phyloP scores from a whole-genome alignment of 176 grass and related monocot genomes.

The Thinopyrum elongatum region DNA sequence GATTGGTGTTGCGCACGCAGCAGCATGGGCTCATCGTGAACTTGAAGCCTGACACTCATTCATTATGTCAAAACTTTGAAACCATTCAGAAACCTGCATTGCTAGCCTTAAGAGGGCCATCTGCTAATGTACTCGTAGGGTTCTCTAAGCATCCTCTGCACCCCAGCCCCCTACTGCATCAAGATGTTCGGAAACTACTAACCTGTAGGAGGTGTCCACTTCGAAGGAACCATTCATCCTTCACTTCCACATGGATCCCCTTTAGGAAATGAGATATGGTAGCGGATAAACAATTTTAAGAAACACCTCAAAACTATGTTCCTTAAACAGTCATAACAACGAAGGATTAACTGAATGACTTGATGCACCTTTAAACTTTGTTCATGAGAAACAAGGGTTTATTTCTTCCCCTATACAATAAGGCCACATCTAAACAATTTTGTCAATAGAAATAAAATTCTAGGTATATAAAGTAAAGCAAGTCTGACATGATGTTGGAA shows the following conservation, averaged over 20 bases:
- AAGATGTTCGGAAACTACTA: background rate
- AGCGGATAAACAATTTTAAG: background rate
- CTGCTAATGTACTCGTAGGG: background rate
- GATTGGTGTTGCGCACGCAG: background rate
- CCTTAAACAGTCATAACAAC: background rate
- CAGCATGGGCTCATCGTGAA: background rate
- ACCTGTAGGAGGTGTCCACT: background rate
- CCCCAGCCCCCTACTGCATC: background rate
- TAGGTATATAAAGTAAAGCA: background rate
- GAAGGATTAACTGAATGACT: background rate
- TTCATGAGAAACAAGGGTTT: background rate
- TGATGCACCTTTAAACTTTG: background rate
- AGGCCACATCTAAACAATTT: background rate
- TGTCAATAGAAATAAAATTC: background rate
- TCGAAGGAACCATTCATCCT: background rate
- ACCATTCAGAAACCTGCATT: background rate
- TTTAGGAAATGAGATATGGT: background rate
- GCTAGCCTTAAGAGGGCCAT: background rate
- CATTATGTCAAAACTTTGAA: background rate
- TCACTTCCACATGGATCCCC: background rate
- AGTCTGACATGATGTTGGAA: background rate
- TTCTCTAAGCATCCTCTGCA: background rate
- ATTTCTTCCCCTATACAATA: background rate
- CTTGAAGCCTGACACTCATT: background rate
- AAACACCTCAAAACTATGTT: background rate